Base-by-base conservation (phyloP, 257 asterid species). In the Paulownia fortunei region DNA sequence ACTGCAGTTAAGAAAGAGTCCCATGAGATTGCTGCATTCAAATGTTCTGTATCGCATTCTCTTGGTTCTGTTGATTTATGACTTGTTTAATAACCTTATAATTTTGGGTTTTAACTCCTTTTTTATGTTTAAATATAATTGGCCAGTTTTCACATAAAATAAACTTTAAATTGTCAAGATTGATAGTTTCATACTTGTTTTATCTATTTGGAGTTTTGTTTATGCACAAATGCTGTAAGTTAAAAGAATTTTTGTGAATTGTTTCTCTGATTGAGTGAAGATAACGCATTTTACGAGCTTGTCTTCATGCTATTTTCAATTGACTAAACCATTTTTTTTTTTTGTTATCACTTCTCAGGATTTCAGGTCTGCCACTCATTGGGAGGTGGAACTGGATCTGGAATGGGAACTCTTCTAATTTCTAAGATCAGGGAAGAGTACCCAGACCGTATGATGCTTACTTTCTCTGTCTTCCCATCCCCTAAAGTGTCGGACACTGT, bases 371-470 rank as follows among this genome's bases (percentile, higher is more conserved):
- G 89, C 69, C 89, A 85, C 73, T 85, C 89, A 10, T 41, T 85
- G 78, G 87, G 89, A 82, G 89, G 89, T 77, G 89, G 87, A 49
- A 85, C 87, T 5, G 87, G 89, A n/a, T 85, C 89, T 21, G 89
- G 89, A 55, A 85, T 85, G 89, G 89, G 87, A 42, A 85, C 89
- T 51, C 89, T 85, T 61, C 73, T 85, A 2, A 85, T 85, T 52
- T 85, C 89, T 6, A 85, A 85, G 74, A 85, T 85, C 55, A 80
- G 89, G 64, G 89, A 85, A 70, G 89, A 85, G 79, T 85, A 85
- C 54, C 89, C 89, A 2, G 89, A 85, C 64, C 74, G 87, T 2
- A 85, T 85, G 89, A 85, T 85, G 89, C 89, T 82, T 26, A 85
- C 89, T 9, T 85, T 85, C 82, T 85, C 89, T 1, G 87, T 85